Conservation (phyloP, 176 grass and related monocot genomes). For the Canna indica region DNA sequence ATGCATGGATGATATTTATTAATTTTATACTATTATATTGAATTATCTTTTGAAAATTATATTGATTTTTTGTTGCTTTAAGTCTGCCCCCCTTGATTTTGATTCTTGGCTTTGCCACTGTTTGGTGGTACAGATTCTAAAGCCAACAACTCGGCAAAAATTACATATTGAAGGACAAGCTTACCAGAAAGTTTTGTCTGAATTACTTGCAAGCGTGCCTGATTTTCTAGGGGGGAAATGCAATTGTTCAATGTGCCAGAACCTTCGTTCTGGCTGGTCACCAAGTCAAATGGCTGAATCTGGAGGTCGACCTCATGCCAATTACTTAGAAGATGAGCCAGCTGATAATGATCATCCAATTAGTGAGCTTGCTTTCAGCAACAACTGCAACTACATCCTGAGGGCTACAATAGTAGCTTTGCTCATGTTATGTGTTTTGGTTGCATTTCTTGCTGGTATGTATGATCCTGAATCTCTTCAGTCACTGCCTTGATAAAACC, state of each 20-base stretch:
- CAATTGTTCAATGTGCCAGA: constrained; percentile 53
- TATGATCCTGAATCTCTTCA: constrained; percentile 36
- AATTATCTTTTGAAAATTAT: no score
- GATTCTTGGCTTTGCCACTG: no score
- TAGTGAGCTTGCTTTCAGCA: constrained; percentile 30
- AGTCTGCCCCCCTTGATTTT: no score
- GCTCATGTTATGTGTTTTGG: constrained; percentile 68
- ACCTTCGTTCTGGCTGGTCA: constrained; percentile 21
- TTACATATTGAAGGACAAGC: constrained; percentile 64
- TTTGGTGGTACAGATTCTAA: constrained; percentile 44
- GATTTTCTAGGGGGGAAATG: constrained; percentile 71
- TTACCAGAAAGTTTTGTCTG: constrained; percentile 56
- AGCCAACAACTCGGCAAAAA: constrained; percentile 68
- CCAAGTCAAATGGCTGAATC: constrained; percentile 25
- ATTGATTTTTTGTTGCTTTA: no score
- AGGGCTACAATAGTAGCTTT: constrained; percentile 48
- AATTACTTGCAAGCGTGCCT: constrained; percentile 55
- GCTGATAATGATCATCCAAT: constrained; percentile 16
- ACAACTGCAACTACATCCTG: constrained; percentile 52
- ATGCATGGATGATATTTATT: no score
- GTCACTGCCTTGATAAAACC: neutral
- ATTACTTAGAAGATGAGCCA: constrained; percentile 22
- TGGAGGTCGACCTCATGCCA: constrained; percentile 26
- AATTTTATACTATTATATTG: no score
- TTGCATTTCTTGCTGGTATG: constrained; percentile 70